Evolutionary conservation across 805 yeast species (phyloP), one percentile per base, ranked within the genome.

Genomic region (Yamadazyma olivae): DNA sequence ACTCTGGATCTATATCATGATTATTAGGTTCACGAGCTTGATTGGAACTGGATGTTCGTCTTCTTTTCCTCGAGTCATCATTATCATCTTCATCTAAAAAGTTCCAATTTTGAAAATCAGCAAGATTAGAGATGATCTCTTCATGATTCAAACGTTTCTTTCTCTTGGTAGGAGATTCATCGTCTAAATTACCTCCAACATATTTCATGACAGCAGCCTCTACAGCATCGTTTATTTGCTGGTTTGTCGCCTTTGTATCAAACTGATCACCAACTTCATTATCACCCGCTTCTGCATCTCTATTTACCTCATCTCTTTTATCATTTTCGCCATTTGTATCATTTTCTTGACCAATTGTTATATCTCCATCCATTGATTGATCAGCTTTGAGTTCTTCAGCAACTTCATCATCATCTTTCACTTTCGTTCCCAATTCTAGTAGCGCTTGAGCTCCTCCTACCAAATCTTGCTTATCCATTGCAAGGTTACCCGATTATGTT

Each of bases 121-220:
- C 54, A 36, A 69, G 63, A 26, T 64, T 64, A 40, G 65, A 56
- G 44, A 68, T 67, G 39, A 72, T 69, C 38, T 74, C 78, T 10
- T 64, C 65, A 10, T 43, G 39, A 17, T 38, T 43, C 22, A 49
- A 47, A 27, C 67, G 48, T 28, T 33, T 36, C 22, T 35, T 38
- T 41, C 61, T 64, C 22, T 46, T 49, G 20, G 37, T 43, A 9
- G 36, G 30, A 5, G 33, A 26, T 8, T 42, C 48, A n/a, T 43
- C 49, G 32, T 61, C 76, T 27, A 81, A 56, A 1, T 80, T 73
- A 5, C 81, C 83, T 14, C 83, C 87, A 10, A 83, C 91, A 46
- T 76, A 75, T 37, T 75, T 71, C 76, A 83, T 70, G 13, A 84
- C 89, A 0, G 89, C 93, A 13, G 84, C 93, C 49, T 83, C 93